These are phyloP conservation scores for Cladochytrium replicatum DNA, from an alignment of 192 early-diverging fungal genomes.

Conservation along the genomic window DNA sequence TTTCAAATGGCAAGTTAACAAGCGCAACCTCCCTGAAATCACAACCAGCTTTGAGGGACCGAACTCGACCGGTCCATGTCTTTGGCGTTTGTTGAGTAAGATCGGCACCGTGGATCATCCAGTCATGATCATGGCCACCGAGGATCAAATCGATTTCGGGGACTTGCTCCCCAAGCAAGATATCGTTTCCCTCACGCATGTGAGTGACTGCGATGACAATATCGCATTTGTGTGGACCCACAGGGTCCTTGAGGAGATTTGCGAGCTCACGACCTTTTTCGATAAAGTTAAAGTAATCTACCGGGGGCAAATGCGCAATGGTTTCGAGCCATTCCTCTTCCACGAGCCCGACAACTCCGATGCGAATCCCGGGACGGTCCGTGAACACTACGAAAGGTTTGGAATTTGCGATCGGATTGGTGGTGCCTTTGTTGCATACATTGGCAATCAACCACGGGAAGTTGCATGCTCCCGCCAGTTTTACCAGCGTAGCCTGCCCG, in stretches of 20 bases:
- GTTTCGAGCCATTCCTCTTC: slow-evolving; percentile 64
- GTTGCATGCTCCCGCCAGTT: slow-evolving; percentile 36
- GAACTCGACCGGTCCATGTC: too few species aligned
- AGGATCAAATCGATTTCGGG: slow-evolving; percentile 58
- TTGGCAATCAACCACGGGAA: slow-evolving; percentile 70
- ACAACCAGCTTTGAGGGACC: too few species aligned
- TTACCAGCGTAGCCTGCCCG: slow-evolving; percentile 42
- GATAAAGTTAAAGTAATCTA: slow-evolving; percentile 51
- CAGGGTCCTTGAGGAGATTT: slow-evolving; percentile 19
- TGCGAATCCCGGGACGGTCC: slow-evolving; percentile 33
- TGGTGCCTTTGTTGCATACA: slow-evolving; percentile 33
- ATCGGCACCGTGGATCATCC: too few species aligned
- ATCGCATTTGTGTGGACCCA: slow-evolving; percentile 39
- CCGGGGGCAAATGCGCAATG: slow-evolving; percentile 47
- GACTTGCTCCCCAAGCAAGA: slow-evolving; percentile 37
- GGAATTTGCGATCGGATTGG: slow-evolving; percentile 18
- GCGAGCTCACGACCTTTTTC: slow-evolving; percentile 30
- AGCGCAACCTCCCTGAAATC: too few species aligned
- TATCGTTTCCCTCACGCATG: slow-evolving; percentile 61
- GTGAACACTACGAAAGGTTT: slow-evolving; percentile 29
- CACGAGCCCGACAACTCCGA: slow-evolving; percentile 62
- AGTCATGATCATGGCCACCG: too few species aligned
- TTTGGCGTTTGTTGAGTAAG: too few species aligned
- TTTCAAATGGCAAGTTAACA: too few species aligned
- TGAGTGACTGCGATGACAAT: slow-evolving; percentile 63